Percentiles rank a stretch among this genome's conserved stretches.
These are phyloP conservation scores for Porphyrellus cyaneotinctus DNA, from an alignment of 768 basidiomycete species.

Conservation along the genomic window DNA sequence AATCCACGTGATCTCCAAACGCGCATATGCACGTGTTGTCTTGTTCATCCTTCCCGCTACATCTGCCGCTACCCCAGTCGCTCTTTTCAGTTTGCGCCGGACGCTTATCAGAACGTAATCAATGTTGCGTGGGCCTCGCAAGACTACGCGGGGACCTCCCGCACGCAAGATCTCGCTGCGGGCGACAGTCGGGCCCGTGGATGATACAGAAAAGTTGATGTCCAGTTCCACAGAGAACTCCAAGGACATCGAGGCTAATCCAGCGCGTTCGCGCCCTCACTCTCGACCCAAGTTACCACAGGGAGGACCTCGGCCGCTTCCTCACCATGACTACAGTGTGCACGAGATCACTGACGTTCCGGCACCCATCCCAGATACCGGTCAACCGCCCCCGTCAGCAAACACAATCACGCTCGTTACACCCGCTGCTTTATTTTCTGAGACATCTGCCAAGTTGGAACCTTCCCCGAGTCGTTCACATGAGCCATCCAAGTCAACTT, in stretches of 20 bases:
- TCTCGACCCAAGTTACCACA: constrained; percentile 12
- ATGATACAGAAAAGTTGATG: constrained; percentile 26
- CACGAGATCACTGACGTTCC: constrained; percentile 30
- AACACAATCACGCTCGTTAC: constrained; percentile 5
- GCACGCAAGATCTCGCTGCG: constrained; percentile 11
- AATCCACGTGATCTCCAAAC: constrained; percentile 30
- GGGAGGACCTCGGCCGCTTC: constrained; percentile 6
- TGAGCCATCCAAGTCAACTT: constrained; percentile 20
- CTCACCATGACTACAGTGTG: constrained; percentile 23
- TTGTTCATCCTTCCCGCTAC: constrained; percentile 10
- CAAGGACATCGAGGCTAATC: background rate
- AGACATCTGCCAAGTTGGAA: constrained; percentile 21
- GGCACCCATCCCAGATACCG: constrained; percentile 31
- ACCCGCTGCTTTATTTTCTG: constrained; percentile 18
- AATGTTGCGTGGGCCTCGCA: constrained; percentile 21
- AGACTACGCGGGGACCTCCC: background rate
- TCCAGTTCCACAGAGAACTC: constrained; percentile 2
- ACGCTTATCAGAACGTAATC: constrained; percentile 14
- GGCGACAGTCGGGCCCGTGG: constrained; percentile 1
- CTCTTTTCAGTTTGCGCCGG: constrained; percentile 27
- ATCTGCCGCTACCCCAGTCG: constrained; percentile 15
- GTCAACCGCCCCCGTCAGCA: constrained; percentile 24
- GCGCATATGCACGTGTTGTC: constrained; percentile 21
- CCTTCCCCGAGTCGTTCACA: constrained; percentile 9
- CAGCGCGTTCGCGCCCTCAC: background rate